Evolutionary conservation across 2,329 filamentous ascomycete species (phyloP), one percentile per base, ranked within the genome.

Genomic region (Cladosporium sp.): DNA sequence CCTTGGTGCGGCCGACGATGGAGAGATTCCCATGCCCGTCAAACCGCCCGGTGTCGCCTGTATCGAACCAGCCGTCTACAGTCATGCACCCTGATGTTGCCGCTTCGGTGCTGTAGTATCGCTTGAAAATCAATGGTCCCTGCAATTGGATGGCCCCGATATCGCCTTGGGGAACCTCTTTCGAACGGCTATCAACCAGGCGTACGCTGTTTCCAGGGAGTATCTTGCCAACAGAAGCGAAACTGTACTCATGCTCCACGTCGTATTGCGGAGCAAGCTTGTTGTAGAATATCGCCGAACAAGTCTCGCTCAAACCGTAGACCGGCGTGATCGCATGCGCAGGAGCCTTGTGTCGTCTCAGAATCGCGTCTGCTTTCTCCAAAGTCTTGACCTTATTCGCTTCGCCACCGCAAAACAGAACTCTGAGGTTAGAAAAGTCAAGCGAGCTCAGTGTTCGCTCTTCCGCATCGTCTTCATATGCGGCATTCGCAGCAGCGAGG

Each of bases 351-450:
- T 46, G 39, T 46, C 39, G 39, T 10, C n/a, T 46, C 7, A 46
- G n/a, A 5, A 46, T 46, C 1, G 39, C n/a, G n/a, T 46, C 39
- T 11, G 39, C 39, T 13, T 46, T 46, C 39, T 46, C 39, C 8
- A 46, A n/a, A 23, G 39, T 46, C n/a, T 46, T 46, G 39, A 46
- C 39, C 10, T 46, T 49, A 70, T 82, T 85, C 0, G 80, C 75
- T 69, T 85, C 83, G 2, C 82, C 83, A 1, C 82, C 83, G 25
- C 80, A 82, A 21, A 76, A 73, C 1, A 83, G 66, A 11, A 67
- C 65, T 1, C 51, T 58, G 5, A 82, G 67, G 32, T 67, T 69
- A 4, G 68, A 71, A 6, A 81, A 67, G 57, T 80, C 75, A 6
- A 66, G 57, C 0, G 64, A 23, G 30, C 32, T 32, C 21, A 57